These are phyloP conservation scores for Punica granatum DNA, from an alignment of 345 rosid species.

Conservation along the genomic window DNA sequence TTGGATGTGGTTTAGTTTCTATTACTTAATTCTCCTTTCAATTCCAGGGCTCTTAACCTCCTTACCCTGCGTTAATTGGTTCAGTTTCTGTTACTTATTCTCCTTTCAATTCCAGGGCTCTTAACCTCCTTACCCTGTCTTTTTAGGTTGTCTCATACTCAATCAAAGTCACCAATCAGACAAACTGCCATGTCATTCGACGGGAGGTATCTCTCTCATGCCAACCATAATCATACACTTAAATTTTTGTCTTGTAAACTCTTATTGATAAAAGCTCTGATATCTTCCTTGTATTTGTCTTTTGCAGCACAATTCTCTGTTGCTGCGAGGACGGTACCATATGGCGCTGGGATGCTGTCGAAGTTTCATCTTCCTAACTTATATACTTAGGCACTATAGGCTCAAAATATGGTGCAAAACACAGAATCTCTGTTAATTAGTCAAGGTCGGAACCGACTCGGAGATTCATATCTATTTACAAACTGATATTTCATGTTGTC, in stretches of 20 bases:
- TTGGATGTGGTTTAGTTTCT: not conserved
- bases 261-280: not conserved
- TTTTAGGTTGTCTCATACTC: conserved; percentile 61
- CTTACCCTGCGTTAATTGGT: no score
- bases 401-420: not conserved
- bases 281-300: conserved; percentile 9
- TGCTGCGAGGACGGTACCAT: conserved; percentile 92
- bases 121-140: conserved; percentile 1
- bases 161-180: conserved; percentile 75
- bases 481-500: not conserved
- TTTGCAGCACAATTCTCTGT: conserved; percentile 81
- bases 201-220: conserved; percentile 45
- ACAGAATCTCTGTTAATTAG: not conserved
- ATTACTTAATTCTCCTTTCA: not conserved
- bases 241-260: no score
- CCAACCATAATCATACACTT: no score
- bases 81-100: no score
- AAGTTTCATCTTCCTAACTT: conserved; percentile 17
- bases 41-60: not conserved
- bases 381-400: not conserved
- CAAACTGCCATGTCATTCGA: conserved; percentile 94
- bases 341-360: conserved; percentile 84
- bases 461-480: not conserved
- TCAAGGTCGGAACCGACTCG: no score
- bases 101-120: not conserved